These are phyloP conservation scores for Globisporangium cylindrosporum DNA, from an alignment of 352 stramenopile genomes.

Conservation along the genomic window DNA sequence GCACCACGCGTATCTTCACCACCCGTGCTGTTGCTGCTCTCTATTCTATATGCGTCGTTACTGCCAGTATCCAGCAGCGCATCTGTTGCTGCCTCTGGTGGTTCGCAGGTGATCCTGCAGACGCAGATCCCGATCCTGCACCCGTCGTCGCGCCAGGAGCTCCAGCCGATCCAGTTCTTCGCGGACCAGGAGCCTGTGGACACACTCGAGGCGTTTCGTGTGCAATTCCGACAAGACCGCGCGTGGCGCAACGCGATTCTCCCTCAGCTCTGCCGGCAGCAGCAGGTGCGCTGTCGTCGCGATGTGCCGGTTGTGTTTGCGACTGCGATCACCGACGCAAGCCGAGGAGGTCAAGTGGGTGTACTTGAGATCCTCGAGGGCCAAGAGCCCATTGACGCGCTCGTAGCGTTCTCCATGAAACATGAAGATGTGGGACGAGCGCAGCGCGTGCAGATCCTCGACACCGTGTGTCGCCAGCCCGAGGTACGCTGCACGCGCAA, in stretches of 20 bases:
- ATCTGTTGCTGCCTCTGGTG: not conserved
- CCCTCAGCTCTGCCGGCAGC: conserved; percentile 24
- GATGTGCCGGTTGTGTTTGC: conserved; percentile 21
- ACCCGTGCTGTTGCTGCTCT: not conserved
- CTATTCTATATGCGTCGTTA: no score
- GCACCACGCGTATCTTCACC: not conserved
- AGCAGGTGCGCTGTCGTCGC: conserved; percentile 19
- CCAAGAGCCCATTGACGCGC: conserved; percentile 29
- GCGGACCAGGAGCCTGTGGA: conserved; percentile 50
- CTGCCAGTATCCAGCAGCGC: not conserved
- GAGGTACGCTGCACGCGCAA: conserved; percentile 31
- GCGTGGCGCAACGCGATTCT: conserved; percentile 40
- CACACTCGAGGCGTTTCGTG: conserved; percentile 46
- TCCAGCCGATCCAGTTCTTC: conserved; percentile 31
- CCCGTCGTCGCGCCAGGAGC: conserved; percentile 14
- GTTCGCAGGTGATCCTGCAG: conserved; percentile 10
- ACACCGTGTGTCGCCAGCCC: not conserved
- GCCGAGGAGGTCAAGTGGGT: conserved; percentile 15
- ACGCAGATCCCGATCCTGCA: conserved; percentile 15
- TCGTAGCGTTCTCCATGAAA: conserved; percentile 23
- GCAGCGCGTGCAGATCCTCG: conserved; percentile 11
- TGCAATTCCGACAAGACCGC: conserved; percentile 27
- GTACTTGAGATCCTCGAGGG: conserved; percentile 23
- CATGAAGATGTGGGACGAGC: conserved; percentile 12
- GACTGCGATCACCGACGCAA: conserved; percentile 19